phyloP scores from a whole-genome alignment of 2,329 filamentous ascomycete genomes.

The Neopestalotiopsis sp. region DNA sequence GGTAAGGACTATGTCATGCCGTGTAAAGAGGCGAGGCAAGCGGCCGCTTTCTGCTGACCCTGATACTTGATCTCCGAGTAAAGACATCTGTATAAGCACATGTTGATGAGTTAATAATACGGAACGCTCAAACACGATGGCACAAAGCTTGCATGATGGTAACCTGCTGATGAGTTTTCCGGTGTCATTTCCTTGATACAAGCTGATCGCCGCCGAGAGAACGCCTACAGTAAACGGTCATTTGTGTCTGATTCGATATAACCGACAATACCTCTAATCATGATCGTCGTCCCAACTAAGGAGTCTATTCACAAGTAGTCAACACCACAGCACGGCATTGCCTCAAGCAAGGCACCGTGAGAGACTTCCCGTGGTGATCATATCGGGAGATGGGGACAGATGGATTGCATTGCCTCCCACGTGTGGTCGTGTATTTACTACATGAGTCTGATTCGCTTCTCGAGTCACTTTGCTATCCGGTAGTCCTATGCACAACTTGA shows the following conservation, averaged over 20 bases:
- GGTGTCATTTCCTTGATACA: not conserved
- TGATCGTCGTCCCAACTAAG: not conserved
- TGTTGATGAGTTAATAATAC: not conserved
- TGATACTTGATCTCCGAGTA: not conserved
- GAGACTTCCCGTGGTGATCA: slow-evolving; percentile 31
- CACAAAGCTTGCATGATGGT: slow-evolving; percentile 20
- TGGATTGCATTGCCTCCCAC: slow-evolving; percentile 30
- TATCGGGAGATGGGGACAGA: slow-evolving; percentile 28
- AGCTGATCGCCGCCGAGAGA: not conserved
- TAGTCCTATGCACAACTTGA: not conserved
- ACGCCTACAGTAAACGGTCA: not conserved
- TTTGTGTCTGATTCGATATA: not conserved
- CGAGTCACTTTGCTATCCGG: not conserved
- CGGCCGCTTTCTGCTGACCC: not conserved
- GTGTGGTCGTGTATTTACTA: slow-evolving; percentile 25
- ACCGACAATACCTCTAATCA: not conserved
- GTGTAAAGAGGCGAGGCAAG: not conserved
- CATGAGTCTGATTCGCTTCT: not conserved
- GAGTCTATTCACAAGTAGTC: not conserved
- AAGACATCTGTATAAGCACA: not conserved
- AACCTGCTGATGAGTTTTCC: slow-evolving; percentile 17
- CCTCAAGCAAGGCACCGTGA: slow-evolving; percentile 19
- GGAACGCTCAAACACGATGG: not conserved
- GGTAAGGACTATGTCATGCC: not conserved
- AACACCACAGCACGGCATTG: not conserved